A percentile compares a stretch with the other conserved stretches of the same genome.
phyloP scores from a whole-genome alignment of 495 filamentous ascomycete genomes.

The Symbiotaphrina buchneri region DNA sequence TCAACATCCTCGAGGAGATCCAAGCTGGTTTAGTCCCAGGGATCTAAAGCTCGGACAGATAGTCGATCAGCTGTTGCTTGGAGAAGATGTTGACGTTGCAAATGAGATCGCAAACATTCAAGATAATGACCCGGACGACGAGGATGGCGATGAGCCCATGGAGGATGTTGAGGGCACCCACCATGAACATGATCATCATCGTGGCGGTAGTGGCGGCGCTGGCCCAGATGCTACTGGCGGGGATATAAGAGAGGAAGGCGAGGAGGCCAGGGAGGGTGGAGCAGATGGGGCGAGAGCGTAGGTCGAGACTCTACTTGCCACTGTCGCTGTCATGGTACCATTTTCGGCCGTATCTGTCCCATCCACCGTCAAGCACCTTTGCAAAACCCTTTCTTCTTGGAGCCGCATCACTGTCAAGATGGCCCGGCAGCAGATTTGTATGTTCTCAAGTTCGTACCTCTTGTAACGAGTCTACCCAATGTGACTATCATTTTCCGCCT shows the following conservation, averaged over 20 bases:
- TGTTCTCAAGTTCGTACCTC: slow-evolving; percentile 1
- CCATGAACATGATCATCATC: slow-evolving; percentile 29
- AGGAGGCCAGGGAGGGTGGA: slow-evolving; percentile 70
- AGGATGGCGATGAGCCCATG: slow-evolving; percentile 58
- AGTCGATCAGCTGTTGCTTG: slow-evolving; percentile 63
- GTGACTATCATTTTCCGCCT: neutral
- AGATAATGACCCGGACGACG: slow-evolving; percentile 23
- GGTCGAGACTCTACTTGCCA: slow-evolving; percentile 31
- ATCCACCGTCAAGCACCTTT: too few relatives aligned
- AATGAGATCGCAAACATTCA: slow-evolving; percentile 45
- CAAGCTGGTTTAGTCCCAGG: slow-evolving; percentile 55
- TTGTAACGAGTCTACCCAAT: neutral
- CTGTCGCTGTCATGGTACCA: slow-evolving; percentile 10
- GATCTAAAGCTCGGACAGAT: slow-evolving; percentile 67
- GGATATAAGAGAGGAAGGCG: slow-evolving; percentile 75
- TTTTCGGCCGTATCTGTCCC: too few relatives aligned
- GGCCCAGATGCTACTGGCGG: slow-evolving; percentile 72
- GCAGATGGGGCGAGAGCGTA: slow-evolving; percentile 98
- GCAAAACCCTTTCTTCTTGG: too few relatives aligned
- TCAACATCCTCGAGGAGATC: slow-evolving; percentile 50
- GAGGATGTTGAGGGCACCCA: slow-evolving; percentile 57
- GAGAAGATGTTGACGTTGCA: slow-evolving; percentile 72
- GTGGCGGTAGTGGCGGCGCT: slow-evolving; percentile 50
- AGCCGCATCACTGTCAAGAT: too few relatives aligned
- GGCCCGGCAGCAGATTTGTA: too few relatives aligned